A percentile compares a stretch with the other conserved stretches of the same genome.
These are phyloP conservation scores for Rhytidiadelphus loreus DNA, from an alignment of 225 moss, liverwort and hornwort genomes.

Conservation along the genomic window DNA sequence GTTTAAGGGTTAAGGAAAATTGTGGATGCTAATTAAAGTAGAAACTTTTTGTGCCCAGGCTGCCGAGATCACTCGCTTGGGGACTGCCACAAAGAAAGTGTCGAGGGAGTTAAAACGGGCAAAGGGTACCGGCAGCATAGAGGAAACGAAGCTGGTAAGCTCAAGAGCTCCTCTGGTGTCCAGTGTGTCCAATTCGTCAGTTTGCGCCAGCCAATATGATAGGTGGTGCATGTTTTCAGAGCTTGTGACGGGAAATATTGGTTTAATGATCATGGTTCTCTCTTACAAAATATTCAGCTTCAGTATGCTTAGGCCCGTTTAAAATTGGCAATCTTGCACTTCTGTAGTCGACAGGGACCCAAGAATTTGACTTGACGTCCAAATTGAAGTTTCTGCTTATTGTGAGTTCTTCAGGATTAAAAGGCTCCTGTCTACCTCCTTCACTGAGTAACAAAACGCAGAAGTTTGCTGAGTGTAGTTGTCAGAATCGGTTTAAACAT, in stretches of 20 bases:
- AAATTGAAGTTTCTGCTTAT: not conserved
- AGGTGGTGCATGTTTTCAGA: not conserved
- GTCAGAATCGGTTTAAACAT: not conserved
- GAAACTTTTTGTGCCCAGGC: slow-evolving; percentile 16
- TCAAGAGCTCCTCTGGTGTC: not conserved
- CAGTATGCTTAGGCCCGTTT: not conserved
- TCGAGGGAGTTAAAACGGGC: slow-evolving; percentile 60
- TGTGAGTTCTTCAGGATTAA: not conserved
- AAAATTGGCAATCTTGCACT: not conserved
- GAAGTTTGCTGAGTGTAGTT: not conserved
- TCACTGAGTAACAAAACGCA: too few relatives aligned
- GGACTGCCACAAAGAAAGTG: slow-evolving; percentile 48
- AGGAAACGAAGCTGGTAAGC: slow-evolving; percentile 63
- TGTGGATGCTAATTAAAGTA: not conserved
- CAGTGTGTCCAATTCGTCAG: not conserved
- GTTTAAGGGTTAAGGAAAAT: not conserved
- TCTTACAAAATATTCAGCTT: not conserved
- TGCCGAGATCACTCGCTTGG: slow-evolving; percentile 60
- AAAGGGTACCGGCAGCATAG: slow-evolving; percentile 45
- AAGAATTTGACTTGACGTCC: not conserved
- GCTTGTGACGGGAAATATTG: not conserved
- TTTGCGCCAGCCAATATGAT: not conserved
- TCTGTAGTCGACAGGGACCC: not conserved
- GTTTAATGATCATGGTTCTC: not conserved
- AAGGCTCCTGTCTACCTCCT: not conserved